phyloP scores from a whole-genome alignment of 2,329 filamentous ascomycete genomes.

The Talaromyces sp. region DNA sequence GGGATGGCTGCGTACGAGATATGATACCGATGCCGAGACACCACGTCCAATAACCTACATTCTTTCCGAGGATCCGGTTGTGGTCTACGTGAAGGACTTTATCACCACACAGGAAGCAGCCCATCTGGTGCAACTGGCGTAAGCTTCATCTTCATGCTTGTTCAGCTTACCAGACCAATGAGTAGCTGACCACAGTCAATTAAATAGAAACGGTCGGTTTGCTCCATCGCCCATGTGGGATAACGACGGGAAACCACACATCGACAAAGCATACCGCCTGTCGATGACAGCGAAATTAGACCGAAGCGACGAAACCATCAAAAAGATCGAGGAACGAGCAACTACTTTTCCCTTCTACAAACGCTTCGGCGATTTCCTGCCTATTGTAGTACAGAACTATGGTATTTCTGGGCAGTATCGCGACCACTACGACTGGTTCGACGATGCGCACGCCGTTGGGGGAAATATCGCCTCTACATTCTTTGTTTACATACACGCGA shows the following conservation, averaged over 20 bases:
- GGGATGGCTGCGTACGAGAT: neutral
- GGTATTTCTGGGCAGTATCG: conserved; percentile 46
- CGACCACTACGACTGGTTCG: conserved; percentile 54
- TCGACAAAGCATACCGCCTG: conserved; percentile 29
- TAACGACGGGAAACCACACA: conserved; percentile 15
- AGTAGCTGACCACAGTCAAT: neutral
- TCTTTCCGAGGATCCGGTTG: conserved; percentile 48
- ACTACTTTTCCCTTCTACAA: conserved; percentile 40
- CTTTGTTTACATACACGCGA: conserved; percentile 48
- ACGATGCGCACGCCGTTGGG: conserved; percentile 37
- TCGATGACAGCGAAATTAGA: conserved; percentile 21
- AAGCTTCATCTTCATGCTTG: conserved; percentile 15
- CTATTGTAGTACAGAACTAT: conserved; percentile 50
- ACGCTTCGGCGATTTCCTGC: conserved; percentile 39
- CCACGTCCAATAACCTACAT: conserved; percentile 4
- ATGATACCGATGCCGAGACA: neutral
- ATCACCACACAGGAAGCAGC: conserved; percentile 44
- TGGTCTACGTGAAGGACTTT: conserved; percentile 55
- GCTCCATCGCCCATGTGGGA: conserved; percentile 34
- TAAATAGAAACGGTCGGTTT: conserved; percentile 43
- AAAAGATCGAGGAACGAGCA: conserved; percentile 49
- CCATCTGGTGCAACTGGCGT: conserved; percentile 54
- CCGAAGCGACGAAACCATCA: conserved; percentile 38
- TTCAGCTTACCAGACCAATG: neutral
- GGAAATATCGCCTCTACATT: conserved; percentile 49